Conservation (phyloP, 2,329 filamentous ascomycete species). For the Atkinsonella hypoxylon region DNA sequence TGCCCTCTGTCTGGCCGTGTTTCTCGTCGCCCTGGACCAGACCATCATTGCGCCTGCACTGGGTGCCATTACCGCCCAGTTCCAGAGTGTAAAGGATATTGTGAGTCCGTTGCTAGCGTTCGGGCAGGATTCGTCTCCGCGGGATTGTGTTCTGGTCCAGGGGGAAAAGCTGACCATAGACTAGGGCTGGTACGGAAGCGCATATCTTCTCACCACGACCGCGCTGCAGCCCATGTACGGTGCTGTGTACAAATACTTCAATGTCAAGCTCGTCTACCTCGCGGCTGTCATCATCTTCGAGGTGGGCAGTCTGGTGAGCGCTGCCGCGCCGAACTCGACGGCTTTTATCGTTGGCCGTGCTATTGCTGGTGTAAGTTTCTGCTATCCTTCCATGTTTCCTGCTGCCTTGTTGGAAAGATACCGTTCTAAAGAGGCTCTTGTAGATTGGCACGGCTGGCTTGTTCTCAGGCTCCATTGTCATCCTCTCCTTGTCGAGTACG, state of each 20-base stretch:
- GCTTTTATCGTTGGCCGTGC: slow-evolving; percentile 41
- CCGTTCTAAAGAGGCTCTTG: background rate
- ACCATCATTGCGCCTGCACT: slow-evolving; percentile 41
- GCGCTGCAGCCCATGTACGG: slow-evolving; percentile 39
- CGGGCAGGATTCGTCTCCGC: too few relatives aligned
- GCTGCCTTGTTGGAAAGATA: background rate
- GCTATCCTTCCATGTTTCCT: slow-evolving; percentile 2
- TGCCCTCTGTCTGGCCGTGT: slow-evolving; percentile 33
- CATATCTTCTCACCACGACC: slow-evolving; percentile 36
- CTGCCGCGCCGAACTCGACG: slow-evolving; percentile 31
- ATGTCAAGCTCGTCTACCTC: slow-evolving; percentile 34
- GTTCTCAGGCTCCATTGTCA: slow-evolving; percentile 37
- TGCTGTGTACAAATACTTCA: slow-evolving; percentile 37
- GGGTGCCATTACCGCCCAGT: slow-evolving; percentile 37
- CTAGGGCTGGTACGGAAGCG: slow-evolving; percentile 36
- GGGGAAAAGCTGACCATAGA: background rate
- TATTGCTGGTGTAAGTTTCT: slow-evolving; percentile 28
- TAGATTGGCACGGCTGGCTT: slow-evolving; percentile 37
- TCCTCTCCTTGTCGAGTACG: slow-evolving; percentile 20
- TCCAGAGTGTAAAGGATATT: slow-evolving; percentile 32
- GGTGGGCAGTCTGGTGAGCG: slow-evolving; percentile 31
- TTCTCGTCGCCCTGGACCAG: slow-evolving; percentile 39
- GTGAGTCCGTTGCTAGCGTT: slow-evolving; percentile 14
- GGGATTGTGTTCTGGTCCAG: too few relatives aligned
- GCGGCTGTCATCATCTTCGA: slow-evolving; percentile 30